Evolutionary conservation across 2,329 filamentous ascomycete species (phyloP).

Genomic region (Pseudocercospora cruenta): DNA sequence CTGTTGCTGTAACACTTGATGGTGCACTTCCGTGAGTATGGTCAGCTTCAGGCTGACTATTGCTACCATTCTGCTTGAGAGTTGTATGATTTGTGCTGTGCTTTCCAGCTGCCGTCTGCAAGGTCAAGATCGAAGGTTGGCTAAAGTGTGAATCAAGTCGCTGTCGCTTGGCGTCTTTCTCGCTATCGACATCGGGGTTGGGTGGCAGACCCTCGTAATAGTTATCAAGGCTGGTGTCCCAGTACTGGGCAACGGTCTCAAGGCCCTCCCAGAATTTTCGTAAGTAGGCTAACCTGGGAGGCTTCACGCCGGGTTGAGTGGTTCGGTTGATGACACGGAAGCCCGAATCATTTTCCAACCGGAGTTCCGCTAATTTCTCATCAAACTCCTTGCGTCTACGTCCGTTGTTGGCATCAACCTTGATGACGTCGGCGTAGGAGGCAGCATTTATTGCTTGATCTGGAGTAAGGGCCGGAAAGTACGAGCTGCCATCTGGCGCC

Average conservation of each 20-base stretch:
- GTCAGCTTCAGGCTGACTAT: neutral
- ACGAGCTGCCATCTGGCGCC: conserved; percentile 39
- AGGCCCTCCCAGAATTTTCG: conserved; percentile 64
- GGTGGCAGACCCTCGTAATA: conserved; percentile 48
- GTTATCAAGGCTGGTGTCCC: conserved; percentile 63
- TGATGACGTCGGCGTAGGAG: conserved; percentile 31
- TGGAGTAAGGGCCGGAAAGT: conserved; percentile 41
- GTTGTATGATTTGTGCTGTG: neutral
- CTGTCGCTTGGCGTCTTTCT: conserved; percentile 33
- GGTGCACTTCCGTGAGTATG: conserved; percentile 8
- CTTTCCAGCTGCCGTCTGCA: conserved; percentile 9
- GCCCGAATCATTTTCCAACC: conserved; percentile 59
- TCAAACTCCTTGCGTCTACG: conserved; percentile 56
- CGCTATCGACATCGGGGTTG: conserved; percentile 16
- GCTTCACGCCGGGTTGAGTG: conserved; percentile 49
- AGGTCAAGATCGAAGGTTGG: conserved; percentile 7
- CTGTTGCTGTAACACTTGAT: neutral
- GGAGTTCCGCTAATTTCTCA: conserved; percentile 54
- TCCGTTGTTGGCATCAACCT: conserved; percentile 51
- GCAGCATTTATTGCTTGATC: conserved; percentile 37
- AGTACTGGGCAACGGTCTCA: conserved; percentile 64
- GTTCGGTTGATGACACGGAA: conserved; percentile 60
- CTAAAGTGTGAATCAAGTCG: conserved; percentile 24
- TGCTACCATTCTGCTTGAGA: neutral
- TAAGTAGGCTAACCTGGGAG: conserved; percentile 58